These are phyloP conservation scores for Toxoplasma gondii DNA, from an alignment of 169 alveolate genomes.

Conservation along the genomic window DNA sequence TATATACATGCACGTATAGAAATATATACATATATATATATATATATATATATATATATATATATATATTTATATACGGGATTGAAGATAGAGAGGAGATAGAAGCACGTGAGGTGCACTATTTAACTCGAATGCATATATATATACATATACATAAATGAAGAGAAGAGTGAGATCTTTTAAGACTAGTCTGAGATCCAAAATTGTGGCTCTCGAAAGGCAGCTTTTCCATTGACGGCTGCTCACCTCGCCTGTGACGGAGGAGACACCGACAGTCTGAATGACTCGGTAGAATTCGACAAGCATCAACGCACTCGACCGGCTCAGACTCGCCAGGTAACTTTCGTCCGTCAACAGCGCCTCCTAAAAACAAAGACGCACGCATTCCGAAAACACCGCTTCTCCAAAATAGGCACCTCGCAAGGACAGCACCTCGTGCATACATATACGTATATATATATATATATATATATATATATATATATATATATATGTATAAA, in stretches of 20 bases:
- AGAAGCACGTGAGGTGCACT: too few relatives aligned
- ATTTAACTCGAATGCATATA: background rate
- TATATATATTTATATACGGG: background rate
- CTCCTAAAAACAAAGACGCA: conserved; percentile 17
- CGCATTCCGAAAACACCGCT: background rate
- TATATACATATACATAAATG: background rate
- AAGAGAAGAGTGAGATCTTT: too few relatives aligned
- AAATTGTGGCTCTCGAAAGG: too few relatives aligned
- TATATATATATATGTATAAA: background rate
- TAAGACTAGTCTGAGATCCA: too few relatives aligned
- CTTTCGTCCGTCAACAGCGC: conserved; percentile 49
- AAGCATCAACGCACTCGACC: conserved; percentile 70
- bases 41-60: conserved; percentile 19
- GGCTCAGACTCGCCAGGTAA: conserved; percentile 60
- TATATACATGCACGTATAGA: background rate
- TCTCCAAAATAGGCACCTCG: background rate
- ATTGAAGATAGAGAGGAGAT: background rate
- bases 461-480: background rate
- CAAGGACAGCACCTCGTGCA: background rate
- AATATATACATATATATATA: too few relatives aligned
- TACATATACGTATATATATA: background rate
- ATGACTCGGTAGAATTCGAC: conserved; percentile 67
- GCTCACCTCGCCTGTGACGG: conserved; percentile 27
- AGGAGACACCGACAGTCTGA: conserved; percentile 34
- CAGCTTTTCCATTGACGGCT: too few relatives aligned